Conservation (phyloP, 2,329 filamentous ascomycete genomes). For the Diaporthe caulivora region DNA sequence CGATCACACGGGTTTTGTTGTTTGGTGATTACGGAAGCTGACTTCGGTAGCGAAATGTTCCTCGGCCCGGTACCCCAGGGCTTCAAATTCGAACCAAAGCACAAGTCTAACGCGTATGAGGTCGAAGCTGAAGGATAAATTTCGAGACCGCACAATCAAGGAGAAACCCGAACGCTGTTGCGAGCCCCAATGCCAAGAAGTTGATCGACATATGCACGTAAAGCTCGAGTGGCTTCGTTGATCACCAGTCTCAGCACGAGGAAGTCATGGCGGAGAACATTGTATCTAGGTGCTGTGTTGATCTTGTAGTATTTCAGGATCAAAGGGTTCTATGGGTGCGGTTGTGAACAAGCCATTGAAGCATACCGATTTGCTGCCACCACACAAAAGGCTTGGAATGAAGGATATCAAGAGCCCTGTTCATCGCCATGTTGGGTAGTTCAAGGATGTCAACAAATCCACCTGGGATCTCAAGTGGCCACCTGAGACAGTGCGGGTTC, state of each 20-base stretch:
- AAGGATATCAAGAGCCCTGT: background rate
- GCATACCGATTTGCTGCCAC: background rate
- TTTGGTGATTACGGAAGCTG: constrained; percentile 37
- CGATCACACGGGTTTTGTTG: constrained; percentile 28
- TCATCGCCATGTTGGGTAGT: background rate
- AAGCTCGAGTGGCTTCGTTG: background rate
- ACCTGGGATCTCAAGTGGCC: background rate
- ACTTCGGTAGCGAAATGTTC: constrained; percentile 86
- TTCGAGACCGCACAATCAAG: background rate
- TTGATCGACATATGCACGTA: background rate
- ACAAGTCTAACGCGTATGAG: constrained; percentile 94
- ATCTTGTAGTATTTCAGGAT: background rate
- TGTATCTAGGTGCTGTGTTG: background rate
- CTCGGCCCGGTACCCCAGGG: constrained; percentile 89
- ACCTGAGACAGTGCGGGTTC: background rate
- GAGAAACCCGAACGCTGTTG: background rate
- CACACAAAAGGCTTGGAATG: background rate
- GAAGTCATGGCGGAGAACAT: background rate
- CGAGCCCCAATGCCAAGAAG: background rate
- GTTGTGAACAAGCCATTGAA: background rate
- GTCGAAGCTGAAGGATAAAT: constrained; percentile 79
- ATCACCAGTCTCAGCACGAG: background rate
- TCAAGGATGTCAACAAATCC: background rate
- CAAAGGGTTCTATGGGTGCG: background rate
- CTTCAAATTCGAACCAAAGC: constrained; percentile 97